Evolutionary conservation across 2,329 filamentous ascomycete genomes (phyloP).

Genomic region (Penicillium sp.): DNA sequence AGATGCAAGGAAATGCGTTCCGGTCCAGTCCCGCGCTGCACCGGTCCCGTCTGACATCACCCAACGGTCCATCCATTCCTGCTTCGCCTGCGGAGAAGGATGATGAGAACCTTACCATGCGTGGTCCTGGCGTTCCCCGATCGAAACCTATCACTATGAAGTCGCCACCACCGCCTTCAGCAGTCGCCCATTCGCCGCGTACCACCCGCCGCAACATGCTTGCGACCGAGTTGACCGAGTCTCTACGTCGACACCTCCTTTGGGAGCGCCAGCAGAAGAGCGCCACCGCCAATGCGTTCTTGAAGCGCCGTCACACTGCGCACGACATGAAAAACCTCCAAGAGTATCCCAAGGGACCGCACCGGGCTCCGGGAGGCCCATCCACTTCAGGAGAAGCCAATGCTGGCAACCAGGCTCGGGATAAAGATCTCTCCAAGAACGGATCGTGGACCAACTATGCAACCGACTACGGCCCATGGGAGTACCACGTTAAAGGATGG

Average conservation of each 20-base stretch:
- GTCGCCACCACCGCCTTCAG: conserved; percentile 64
- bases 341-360: conserved; percentile 65
- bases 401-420: conserved; percentile 42
- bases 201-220: conserved; percentile 95
- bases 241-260: conserved; percentile 81
- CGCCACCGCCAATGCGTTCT: conserved; percentile 77
- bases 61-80: conserved; percentile 62
- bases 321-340: conserved; percentile 85
- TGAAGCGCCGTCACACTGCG: conserved; percentile 85
- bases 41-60: conserved; percentile 60
- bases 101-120: conserved; percentile 59
- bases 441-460: conserved; percentile 79
- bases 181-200: conserved; percentile 77
- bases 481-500: conserved; percentile 84
- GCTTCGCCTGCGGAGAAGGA: conserved; percentile 56
- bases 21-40: conserved; percentile 44
- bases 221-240: conserved; percentile 87
- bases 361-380: conserved; percentile 31
- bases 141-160: conserved; percentile 78
- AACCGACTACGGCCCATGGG: conserved; percentile 70
- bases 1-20: conserved; percentile 61
- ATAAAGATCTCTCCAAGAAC: conserved; percentile 59
- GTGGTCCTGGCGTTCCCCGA: conserved; percentile 60
- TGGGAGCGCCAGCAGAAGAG: conserved; percentile 96
- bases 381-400: conserved; percentile 21